Evolutionary conservation across 116 monocot genomes (phyloP), one percentile per base, ranked within the genome.

Genomic region (Iris pallida): DNA sequence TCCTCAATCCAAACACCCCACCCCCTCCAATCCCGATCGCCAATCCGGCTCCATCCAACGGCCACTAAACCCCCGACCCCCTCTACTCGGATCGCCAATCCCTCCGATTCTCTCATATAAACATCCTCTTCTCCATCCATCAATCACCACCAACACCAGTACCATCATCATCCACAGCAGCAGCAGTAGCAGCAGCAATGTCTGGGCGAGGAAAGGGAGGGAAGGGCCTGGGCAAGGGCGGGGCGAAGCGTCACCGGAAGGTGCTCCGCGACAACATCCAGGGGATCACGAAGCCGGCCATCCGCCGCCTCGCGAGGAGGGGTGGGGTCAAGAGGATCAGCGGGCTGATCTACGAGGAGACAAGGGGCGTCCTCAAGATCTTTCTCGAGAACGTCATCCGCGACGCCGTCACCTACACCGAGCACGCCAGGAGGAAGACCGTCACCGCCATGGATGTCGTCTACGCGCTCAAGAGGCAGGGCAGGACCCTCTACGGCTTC

Each of bases 381-480:
- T 86, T 86, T 65, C 75, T 86, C 48, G 85, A 86, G 85, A 86
- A 86, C 70, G 85, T 86, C 69, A 86, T 86, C 82, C 81, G 82
- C 72, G 85, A 86, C 63, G 85, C 82, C 66, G 85, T 86, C 58
- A 86, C 85, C 55, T 86, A 86, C 72, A 86, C 82, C 0, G 85
- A 86, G 75, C 85, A 86, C 69, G 85, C 85, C 16, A 52, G 82
- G 8, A 64, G 85, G 9, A 88, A 88, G 84, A 88, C 88, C 40
- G 84, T 88, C 45, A 88, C 84, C 44, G 89, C 89, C 62, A 94
- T 94, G 90, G 94, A 94, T 40, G 94, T 94, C 20, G 94, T 94
- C 63, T 73, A 30, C 30, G 30, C 30, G 2, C 30, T 30, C 30
- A 30, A 30, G 30, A 30, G 30, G 30, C 30, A 30, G 30, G 30